Base-by-base conservation (phyloP, 169 alveolate genomes). In the Plasmodium adleri region DNA sequence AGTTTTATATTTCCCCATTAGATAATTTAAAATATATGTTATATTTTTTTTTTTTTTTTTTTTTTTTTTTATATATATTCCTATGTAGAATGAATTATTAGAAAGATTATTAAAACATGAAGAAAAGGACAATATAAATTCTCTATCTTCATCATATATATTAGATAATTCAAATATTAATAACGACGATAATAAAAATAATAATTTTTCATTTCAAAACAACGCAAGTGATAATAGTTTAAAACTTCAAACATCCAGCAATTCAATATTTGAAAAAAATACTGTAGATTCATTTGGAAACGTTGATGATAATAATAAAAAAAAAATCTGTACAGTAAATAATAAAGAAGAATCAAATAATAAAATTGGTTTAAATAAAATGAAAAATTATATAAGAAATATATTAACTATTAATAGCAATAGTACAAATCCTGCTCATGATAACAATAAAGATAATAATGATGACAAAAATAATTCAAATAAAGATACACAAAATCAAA, bases 81-180 rank as follows among this genome's bases (percentile, higher is more conserved):
- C 22, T 68, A 20, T 43, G 26, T 50, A 80, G 90, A 80, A 80
- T 47, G 90, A 80, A 72, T 72, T 80, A 24, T 62, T 80, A 68
- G 90, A 80, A 39, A 70, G 90, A 15, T 63, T 80, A 43, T 49
- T 80, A 68, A 80, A 80, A 54, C 59, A 80, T 68, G 90, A 80
- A 68, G 66, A 80, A 62, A 70, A 67, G 22, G 64, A 20, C 22
- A 50, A 63, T 26, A 10, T 39, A 10, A 49, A 26, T 26, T n/a
- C 62, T 3, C 6, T 32, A 32, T 32, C 45, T 32, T 60, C 26
- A 5, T 54, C 75, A 24, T 56, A 80, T 52, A 22, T 26, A 62
- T 15, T 68, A 59, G 67, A 67, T 68, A 70, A 64, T 12, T 10
- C 24, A 45, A 67, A 80, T 17, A 47, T 3, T 9, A 67, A 80